Base-by-base conservation (phyloP, 257 asterid genomes). In the Plantago elongata region DNA sequence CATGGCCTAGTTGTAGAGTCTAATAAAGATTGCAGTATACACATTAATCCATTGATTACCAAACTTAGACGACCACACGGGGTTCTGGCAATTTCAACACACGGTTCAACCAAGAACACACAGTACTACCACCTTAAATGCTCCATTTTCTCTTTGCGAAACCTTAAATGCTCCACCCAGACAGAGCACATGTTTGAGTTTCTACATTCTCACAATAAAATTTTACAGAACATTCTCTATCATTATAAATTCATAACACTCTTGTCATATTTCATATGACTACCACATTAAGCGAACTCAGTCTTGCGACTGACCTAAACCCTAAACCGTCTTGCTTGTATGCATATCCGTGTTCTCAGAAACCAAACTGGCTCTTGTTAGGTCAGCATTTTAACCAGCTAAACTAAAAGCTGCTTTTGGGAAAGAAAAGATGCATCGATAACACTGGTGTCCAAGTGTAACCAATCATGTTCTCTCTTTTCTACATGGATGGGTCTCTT, bases 401-500 rank as follows among this genome's bases (percentile, higher is more conserved):
- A 40, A 67, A 58, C 22, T 18, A 34, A 34, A 3, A 34, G 69
- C 4, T 59, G 34, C 63, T 69, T 72, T 74, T 54, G 9, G 59
- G 22, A 67, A 43, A 48, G 34, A 61, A 66, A 57, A 61, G 64
- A 9, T 52, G 44, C 43, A 71, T 59, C 38, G 42, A 22, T 51
- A 56, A 71, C 56, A 62, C 67, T 65, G 69, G 69, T 56, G 68
- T 45, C 74, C 71, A 30, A 51, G 51, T 14, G 67, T 48, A 64
- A 30, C 60, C 50, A 63, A 81, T 73, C 68, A 75, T 69, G 70
- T 65, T 57, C 37, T 38, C 63, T 30, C 16, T 49, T 67, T 63
- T 11, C 45, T 81, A 82, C 89, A 80, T 85, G 89, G 74, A 70
- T 50, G 73, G 74, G 2, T 75, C 72, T 58, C 72, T 74, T 64